Base-by-base conservation (phyloP, 345 rosid species). In the Microthlaspi erraticum region DNA sequence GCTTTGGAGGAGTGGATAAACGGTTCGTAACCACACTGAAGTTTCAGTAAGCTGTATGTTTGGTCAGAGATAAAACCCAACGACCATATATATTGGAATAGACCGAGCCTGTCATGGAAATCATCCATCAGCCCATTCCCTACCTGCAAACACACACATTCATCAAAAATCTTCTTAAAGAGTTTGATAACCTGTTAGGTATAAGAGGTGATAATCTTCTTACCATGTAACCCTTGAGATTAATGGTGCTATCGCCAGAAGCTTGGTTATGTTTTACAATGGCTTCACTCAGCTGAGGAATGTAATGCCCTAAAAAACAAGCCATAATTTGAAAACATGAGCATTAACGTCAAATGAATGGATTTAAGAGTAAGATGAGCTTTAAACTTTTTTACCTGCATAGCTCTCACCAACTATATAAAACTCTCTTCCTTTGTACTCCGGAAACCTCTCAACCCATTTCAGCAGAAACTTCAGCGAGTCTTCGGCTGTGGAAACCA, bases 71-170 rank as follows among this genome's bases (percentile, higher is more conserved):
- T 87, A 82, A 93, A 82, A 55, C 97, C 97, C 78, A 89, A 66
- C 5, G 94, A 71, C 98, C 97, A 91, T 82, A 86, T 66, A 75
- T 87, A 93, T 60, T 89, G 91, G 79, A 84, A 93, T 42, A 87
- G 45, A 62, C 97, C 98, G 52, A 88, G 78, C 68, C 86, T 88
- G 66, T 93, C 97, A 18, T 85, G 84, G 77, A 75, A 85, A 79
- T 93, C 97, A 80, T 93, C 96, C 59, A 91, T 93, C 50, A 93
- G 74, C 60, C 92, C 96, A 71, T 93, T 93, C 68, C 98, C 98
- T 7, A 91, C 96, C 97, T 93, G 91, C 80, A 68, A 68, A 82
- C 29, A 43, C 49, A 53, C 43, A 66, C 33, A 64, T 60, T 59
- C 44, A 60, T n/a, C n/a, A n/a, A 10, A 13, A 33, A 20, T 10